Evolutionary conservation across 2,329 filamentous ascomycete genomes (phyloP), one percentile per base, ranked within the genome.

Genomic region (Epichloe glyceriae): DNA sequence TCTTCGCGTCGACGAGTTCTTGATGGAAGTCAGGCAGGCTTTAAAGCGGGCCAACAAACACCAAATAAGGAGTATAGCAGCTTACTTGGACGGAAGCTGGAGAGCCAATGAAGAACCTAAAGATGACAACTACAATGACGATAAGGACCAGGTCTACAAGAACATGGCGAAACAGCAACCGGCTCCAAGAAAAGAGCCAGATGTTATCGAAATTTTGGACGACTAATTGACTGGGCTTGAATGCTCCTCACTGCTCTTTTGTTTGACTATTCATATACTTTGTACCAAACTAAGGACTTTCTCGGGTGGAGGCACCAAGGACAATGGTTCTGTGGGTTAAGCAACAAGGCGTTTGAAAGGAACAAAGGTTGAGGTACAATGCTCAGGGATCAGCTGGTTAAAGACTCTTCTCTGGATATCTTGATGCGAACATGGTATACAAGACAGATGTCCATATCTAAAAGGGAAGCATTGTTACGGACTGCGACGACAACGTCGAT

Each of bases 1-100:
- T 53, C 74, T 97, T 1, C 65, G 80, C 2, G 70, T 91, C 5
- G 90, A 97, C 60, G 78, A 78, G 2, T 96, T 89, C 62, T 71
- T 96, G 43, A 61, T 73, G 12, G 67, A 76, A 0, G 80, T 96
- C 0, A 74, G 80, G 14, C 59, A 65, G 1, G 64, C 74, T 45
- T 69, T 94, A 7, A 33, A 60, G 4, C 50, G 52, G 11, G 50
- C 50, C 5, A 57, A 59, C 1, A 55, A 57, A 10, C 47, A 39
- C 1, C 49, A 54, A n/a, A 59, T 59, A n/a, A 69, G 59, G 55
- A 59, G 51, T 12, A 64, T 71, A 40, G 55, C 49, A 1, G 58
- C 67, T 4, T 46, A 48, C 10, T 54, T 56, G 1, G 55, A 68
- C 41, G 69, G 67, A 5, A 54, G 49, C 8, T 71, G 69, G 69